These are phyloP conservation scores for Pseudopyricularia cyperi DNA, from an alignment of 2,329 filamentous ascomycete genomes.

Conservation along the genomic window DNA sequence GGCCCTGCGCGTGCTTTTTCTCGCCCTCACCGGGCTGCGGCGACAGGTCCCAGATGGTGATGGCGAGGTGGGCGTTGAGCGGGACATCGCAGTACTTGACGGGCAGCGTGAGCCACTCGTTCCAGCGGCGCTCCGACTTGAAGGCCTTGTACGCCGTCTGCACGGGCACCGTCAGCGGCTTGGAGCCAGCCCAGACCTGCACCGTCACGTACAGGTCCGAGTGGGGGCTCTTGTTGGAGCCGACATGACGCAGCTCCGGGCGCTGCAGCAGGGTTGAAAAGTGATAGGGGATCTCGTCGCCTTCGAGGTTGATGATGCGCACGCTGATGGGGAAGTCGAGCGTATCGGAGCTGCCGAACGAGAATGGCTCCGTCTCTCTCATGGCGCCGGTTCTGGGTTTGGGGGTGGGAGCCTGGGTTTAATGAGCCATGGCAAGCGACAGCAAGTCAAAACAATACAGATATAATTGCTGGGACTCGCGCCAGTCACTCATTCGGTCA, in stretches of 20 bases:
- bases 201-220: constrained; percentile 90
- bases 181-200: constrained; percentile 92
- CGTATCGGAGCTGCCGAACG: constrained; percentile 81
- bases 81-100: constrained; percentile 75
- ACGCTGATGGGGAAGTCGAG: constrained; percentile 61
- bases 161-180: constrained; percentile 79
- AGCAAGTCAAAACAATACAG: not conserved
- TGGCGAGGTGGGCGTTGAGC: constrained; percentile 68
- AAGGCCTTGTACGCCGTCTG: constrained; percentile 92
- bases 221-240: constrained; percentile 62
- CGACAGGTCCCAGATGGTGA: constrained; percentile 91
- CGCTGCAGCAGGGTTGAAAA: constrained; percentile 68
- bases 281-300: constrained; percentile 59
- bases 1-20: constrained; percentile 48
- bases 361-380: constrained; percentile 74
- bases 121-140: constrained; percentile 67
- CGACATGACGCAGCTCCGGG: constrained; percentile 73
- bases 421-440: not conserved
- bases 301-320: constrained; percentile 62
- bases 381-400: not conserved
- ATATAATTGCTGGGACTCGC: too few relatives aligned
- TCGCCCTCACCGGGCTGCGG: constrained; percentile 59
- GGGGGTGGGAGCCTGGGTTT: not conserved
- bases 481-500: not conserved
- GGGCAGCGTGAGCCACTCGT: constrained; percentile 88